Conservation (phyloP, 2,329 filamentous ascomycete genomes). For the Polychaeton citri region DNA sequence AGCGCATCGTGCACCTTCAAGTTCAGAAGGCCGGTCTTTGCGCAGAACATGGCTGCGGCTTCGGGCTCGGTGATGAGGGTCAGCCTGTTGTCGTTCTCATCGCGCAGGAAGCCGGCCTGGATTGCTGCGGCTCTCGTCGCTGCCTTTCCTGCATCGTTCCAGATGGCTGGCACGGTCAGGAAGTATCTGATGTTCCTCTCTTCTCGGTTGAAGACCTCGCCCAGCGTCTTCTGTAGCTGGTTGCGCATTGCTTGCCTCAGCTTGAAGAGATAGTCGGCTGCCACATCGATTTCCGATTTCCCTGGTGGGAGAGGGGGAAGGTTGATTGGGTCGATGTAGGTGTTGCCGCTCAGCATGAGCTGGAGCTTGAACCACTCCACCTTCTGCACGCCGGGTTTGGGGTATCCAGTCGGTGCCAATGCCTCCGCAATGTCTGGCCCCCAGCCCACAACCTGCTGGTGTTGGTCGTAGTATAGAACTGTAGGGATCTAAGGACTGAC, state of each 20-base stretch:
- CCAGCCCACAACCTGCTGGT: constrained; percentile 99
- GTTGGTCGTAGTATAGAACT: constrained; percentile 98
- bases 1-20: constrained; percentile 98
- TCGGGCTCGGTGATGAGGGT: constrained; percentile 94
- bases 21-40: constrained; percentile 89
- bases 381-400: constrained; percentile 95
- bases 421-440: constrained; percentile 96
- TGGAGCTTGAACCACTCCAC: constrained; percentile 99
- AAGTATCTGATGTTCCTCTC: constrained; percentile 98
- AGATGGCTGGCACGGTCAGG: constrained; percentile 95
- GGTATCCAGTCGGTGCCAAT: constrained; percentile 89
- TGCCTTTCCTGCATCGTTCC: constrained; percentile 97
- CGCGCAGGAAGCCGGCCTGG: constrained; percentile 88
- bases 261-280: constrained; percentile 98
- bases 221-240: constrained; percentile 87
- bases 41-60: constrained; percentile 92
- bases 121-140: constrained; percentile 92
- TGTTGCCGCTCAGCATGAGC: constrained; percentile 96
- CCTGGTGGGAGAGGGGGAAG: constrained; percentile 90
- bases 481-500: constrained; percentile 72
- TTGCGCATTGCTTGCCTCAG: constrained; percentile 93
- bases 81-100: constrained; percentile 93
- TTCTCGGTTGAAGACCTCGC: constrained; percentile 94
- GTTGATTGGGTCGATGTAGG: constrained; percentile 98
- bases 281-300: constrained; percentile 97